Percentiles rank a stretch among this genome's conserved stretches.
Conservation (phyloP, 192 early-diverging fungal genomes). For the Coemansia interrupta region DNA sequence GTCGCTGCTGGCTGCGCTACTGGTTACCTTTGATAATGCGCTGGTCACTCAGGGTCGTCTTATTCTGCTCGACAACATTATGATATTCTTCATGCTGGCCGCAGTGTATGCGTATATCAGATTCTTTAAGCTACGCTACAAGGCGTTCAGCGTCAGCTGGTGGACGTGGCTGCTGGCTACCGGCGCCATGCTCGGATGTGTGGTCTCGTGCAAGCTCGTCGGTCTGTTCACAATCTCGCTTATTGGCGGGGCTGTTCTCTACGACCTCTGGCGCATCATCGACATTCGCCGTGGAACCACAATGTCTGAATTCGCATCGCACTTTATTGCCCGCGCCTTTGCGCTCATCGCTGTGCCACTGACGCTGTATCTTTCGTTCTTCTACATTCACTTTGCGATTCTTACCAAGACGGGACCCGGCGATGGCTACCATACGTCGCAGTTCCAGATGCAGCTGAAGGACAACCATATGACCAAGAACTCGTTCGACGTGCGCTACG, state of each 20-base stretch:
- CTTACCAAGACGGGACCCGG: conserved; percentile 83
- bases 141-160: conserved; percentile 74
- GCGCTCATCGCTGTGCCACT: conserved; percentile 82
- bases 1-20: conserved; percentile 66
- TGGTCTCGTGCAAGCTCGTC: conserved; percentile 87
- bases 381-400: conserved; percentile 94
- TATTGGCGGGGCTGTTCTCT: conserved; percentile 77
- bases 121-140: conserved; percentile 77
- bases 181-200: conserved; percentile 71
- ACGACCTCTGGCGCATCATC: conserved; percentile 89
- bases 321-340: conserved; percentile 86
- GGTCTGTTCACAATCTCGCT: conserved; percentile 83
- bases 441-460: conserved; percentile 85
- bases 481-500: conserved; percentile 70
- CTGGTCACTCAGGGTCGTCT: conserved; percentile 86
- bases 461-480: conserved; percentile 73
- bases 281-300: conserved; percentile 75
- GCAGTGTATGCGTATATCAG: conserved; percentile 83
- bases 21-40: conserved; percentile 89
- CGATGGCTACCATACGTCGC: conserved; percentile 88
- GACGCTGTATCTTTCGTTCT: conserved; percentile 81
- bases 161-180: conserved; percentile 82
- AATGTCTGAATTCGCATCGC: conserved; percentile 66
- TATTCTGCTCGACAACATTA: conserved; percentile 90
- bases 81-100: conserved; percentile 85